These are phyloP conservation scores for Colletotrichum salicis DNA, from an alignment of 2,329 filamentous ascomycete species.

Conservation along the genomic window DNA sequence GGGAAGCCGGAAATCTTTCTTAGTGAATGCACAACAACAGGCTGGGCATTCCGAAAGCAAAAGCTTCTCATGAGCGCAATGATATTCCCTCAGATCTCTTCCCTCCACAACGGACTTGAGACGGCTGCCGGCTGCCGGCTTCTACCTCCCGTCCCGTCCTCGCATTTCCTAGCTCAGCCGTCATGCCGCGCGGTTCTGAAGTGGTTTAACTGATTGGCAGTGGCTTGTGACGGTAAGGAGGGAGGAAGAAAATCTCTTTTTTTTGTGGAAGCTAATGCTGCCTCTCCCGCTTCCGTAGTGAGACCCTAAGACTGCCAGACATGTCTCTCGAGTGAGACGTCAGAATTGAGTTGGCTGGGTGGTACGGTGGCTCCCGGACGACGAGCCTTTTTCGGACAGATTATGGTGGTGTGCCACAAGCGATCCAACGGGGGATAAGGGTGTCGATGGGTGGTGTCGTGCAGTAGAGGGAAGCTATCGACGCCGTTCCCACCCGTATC, in stretches of 20 bases:
- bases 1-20: background rate
- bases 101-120: background rate
- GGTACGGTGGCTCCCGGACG: conserved; percentile 10
- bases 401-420: conserved; percentile 20
- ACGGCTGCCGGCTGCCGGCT: background rate
- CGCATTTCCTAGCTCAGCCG: background rate
- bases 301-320: background rate
- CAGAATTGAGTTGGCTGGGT: conserved; percentile 24
- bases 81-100: background rate
- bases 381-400: conserved; percentile 20
- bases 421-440: conserved; percentile 11
- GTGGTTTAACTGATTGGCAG: background rate
- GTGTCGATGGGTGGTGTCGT: background rate
- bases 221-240: background rate
- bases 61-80: background rate
- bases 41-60: background rate
- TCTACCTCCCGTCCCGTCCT: background rate
- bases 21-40: background rate
- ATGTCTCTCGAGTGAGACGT: conserved; percentile 5
- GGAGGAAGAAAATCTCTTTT: background rate
- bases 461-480: background rate
- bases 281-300: background rate
- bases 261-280: conserved; percentile 10
- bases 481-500: background rate
- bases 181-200: background rate